Evolutionary conservation across 768 basidiomycete species (phyloP).

Genomic region (Lentinula raphanica): DNA sequence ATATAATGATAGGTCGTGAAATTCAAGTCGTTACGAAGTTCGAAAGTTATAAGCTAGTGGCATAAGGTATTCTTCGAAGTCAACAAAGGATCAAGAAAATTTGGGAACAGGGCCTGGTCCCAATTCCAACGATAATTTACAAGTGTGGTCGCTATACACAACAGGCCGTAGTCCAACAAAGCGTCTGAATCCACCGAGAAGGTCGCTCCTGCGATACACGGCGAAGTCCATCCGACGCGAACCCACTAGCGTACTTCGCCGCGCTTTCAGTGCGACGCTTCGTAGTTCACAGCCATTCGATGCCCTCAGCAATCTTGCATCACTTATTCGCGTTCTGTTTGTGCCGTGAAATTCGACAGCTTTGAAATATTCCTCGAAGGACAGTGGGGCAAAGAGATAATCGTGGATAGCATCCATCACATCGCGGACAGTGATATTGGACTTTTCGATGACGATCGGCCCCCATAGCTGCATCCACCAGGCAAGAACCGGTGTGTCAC

Average conservation of each 20-base stretch:
- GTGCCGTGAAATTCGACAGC: slow-evolving; percentile 16
- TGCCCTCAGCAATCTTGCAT: slow-evolving; percentile 30
- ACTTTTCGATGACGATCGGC: slow-evolving; percentile 37
- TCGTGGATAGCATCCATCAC: slow-evolving; percentile 43
- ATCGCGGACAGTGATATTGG: slow-evolving; percentile 35
- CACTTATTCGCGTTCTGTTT: slow-evolving; percentile 22
- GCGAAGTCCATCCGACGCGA: slow-evolving; percentile 7
- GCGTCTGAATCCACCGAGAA: slow-evolving; percentile 37
- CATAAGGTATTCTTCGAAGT: neutral
- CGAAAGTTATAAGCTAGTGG: neutral
- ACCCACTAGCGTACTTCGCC: neutral
- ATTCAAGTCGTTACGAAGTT: too few species aligned
- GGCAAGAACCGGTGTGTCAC: slow-evolving; percentile 32
- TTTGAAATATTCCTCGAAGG: slow-evolving; percentile 24
- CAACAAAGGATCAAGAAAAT: neutral
- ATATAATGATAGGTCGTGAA: too few species aligned
- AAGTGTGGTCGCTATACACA: slow-evolving; percentile 31
- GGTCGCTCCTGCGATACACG: slow-evolving; percentile 46
- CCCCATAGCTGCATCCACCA: slow-evolving; percentile 47
- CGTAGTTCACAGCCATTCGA: slow-evolving; percentile 27
- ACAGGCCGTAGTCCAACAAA: slow-evolving; percentile 42
- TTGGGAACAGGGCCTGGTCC: slow-evolving; percentile 28
- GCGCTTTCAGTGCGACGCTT: slow-evolving; percentile 27
- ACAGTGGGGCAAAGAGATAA: slow-evolving; percentile 43
- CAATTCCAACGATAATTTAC: slow-evolving; percentile 44